Base-by-base conservation (phyloP, 208 protist species). In the Trypanosoma boissoni region DNA sequence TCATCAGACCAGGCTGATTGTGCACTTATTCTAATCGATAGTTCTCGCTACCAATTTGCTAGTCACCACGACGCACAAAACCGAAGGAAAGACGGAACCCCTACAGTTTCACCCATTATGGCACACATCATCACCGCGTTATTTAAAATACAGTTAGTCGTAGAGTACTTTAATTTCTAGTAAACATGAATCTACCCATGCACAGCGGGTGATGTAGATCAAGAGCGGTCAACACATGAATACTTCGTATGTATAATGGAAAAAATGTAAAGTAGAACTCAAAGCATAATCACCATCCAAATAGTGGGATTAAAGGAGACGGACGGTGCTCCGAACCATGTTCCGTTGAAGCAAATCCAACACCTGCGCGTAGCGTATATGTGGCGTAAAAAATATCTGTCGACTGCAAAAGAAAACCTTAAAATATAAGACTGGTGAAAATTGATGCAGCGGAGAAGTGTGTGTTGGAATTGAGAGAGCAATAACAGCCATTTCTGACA, bases 191-290 rank as follows among this genome's bases (percentile, higher is more conserved):
- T 87, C 76, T 76, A 88, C 10, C 82, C 68, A 68, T 86, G 86
- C 28, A 88, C 57, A 3, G 92, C 76, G 0, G 82, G 84, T 42
- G 78, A 41, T 44, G 92, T 83, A 8, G 84, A 90, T 80, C 83
- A 94, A 24, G 67, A 69, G 27, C 88, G 76, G 61, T 91, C 82
- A 14, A 94, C 83, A 75, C 83, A 91, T 20, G 77, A 91, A 65
- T 84, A 88, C 66, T 92, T 92, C 53, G 73, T 48, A 60, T 86
- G 59, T 41, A 75, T 51, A 43, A 66, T 57, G 2, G 83, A 68
- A 12, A 58, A 67, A 6, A 81, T 32, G 63, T 88, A 94, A 26
- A 83, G 58, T 20, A 84, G 16, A 4, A 86, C 41, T 26, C 67
- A 52, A 3, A 80, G 54, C 16, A 54, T 58, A 8, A 82, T 16